Evolutionary conservation across 495 filamentous ascomycete genomes (phyloP).

Genomic region (Aspergillus sclerotiicarbonarius): DNA sequence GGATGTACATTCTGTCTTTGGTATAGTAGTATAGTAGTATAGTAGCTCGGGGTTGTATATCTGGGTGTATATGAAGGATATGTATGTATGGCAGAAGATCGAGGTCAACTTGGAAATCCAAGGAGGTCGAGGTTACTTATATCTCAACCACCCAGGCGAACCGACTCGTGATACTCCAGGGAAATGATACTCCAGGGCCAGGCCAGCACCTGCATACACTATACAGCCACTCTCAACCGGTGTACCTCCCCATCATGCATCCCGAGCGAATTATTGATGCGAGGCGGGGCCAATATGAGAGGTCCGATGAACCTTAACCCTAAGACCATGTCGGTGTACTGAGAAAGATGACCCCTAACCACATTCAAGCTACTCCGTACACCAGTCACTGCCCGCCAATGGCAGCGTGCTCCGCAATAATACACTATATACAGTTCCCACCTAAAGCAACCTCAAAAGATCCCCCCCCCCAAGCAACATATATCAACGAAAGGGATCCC

Average conservation of each 20-base stretch:
- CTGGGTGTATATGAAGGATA: not conserved
- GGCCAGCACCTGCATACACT: too few species aligned
- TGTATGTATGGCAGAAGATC: too few species aligned
- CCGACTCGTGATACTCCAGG: too few species aligned
- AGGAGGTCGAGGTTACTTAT: too few species aligned
- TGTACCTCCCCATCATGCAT: too few species aligned
- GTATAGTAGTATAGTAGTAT: too few species aligned
- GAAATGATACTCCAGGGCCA: too few species aligned
- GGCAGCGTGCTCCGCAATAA: not conserved
- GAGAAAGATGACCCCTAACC: not conserved
- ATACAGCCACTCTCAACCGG: too few species aligned
- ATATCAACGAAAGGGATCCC: not conserved
- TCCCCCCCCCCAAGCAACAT: not conserved
- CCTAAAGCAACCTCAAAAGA: not conserved
- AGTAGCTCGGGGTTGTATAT: not conserved
- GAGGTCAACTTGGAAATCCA: too few species aligned
- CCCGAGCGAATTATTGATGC: not conserved
- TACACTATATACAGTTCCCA: slow-evolving; percentile 7
- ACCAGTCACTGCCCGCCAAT: slow-evolving; percentile 2
- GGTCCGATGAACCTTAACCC: not conserved
- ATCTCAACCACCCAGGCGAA: too few species aligned
- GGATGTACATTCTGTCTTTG: not conserved
- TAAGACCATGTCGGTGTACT: too few species aligned
- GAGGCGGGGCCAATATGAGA: not conserved
- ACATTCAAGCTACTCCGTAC: not conserved